Evolutionary conservation across 2,329 filamentous ascomycete species (phyloP), one percentile per base, ranked within the genome.

Genomic region (Penicillium sclerotigenum): DNA sequence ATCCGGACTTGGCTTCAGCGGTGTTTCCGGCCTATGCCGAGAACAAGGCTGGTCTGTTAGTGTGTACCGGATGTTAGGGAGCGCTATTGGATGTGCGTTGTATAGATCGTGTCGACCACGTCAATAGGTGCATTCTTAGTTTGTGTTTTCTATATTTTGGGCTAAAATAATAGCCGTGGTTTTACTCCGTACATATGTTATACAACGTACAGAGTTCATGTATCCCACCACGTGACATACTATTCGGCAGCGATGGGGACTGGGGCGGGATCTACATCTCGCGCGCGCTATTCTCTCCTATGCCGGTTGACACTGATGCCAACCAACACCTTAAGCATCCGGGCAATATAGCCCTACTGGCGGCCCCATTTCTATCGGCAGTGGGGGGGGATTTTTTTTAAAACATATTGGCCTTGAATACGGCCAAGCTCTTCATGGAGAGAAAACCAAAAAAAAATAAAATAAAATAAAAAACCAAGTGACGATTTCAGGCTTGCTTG

Each of bases 1-100:
- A 67, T 65, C 63, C 64, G 59, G 59, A 65, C 62, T 64, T 59
- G 56, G 59, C 53, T 60, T 56, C 47, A 41, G 52, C 36, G 43
- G 58, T 57, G 51, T 59, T 62, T 67, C 65, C 65, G 65, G 59
- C 31, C 51, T 60, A 51, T 63, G 58, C 64, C 64, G 62, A 61
- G 40, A 54, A 33, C 9, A 22, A 26, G 5, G 7, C 42, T 40
- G 28, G 13, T 20, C 29, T 43, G 26, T n/a, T 47, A 29, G 34
- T 40, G 18, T 28, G 16, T 46, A 40, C 52, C 52, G 52, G 53
- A 47, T 49, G 40, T 46, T 46, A 18, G 13, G 11, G 18, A 24
- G 28, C 48, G 37, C 22, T 43, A 34, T 51, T 37, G 48, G 48
- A 24, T 34, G 37, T 29, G 24, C 36, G 34, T 8, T 22, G 47